Evolutionary conservation across 768 basidiomycete species (phyloP), one percentile per base, ranked within the genome.

Genomic region (Ramaria rubella): DNA sequence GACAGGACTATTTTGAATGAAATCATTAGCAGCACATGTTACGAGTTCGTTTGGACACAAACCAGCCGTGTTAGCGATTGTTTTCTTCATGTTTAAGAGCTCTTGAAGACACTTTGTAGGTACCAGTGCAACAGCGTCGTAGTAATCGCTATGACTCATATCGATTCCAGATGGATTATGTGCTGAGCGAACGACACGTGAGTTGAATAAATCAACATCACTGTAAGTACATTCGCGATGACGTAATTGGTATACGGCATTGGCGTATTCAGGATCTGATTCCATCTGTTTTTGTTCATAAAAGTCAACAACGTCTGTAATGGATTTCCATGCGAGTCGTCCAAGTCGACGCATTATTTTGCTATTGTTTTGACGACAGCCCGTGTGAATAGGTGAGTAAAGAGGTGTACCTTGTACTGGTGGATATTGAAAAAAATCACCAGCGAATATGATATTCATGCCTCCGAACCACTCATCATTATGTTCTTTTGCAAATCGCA

Each of bases 351-450:
- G 15, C 12, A 3, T 12, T 5, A 45, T 45, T 45, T 45, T 21
- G 23, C 23, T 27, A 12, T 38, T 38, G 11, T 11, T 21, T 45
- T 4, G 44, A 5, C 23, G n/a, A 12, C 12, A 23, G 2, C 3
- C 11, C 23, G 11, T 21, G 2, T 11, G 23, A 2, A 61, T 57
- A 12, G 60, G 59, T 12, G 31, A 11, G 50, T 62, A 70, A 9
- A 76, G 50, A 1, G 62, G 53, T 0, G 42, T 65, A 5, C 70
- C 60, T 0, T 62, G 59, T 0, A 78, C 67, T 9, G 76, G 76
- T 0, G 74, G 69, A 3, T 75, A 57, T 49, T 78, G 77, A 0
- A 68, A 66, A 57, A 78, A 77, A 54, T 78, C 74, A 1, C 76
- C 75, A 0, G 73, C 72, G 54, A 75, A 74, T 1, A 77, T 72